phyloP scores from a whole-genome alignment of 208 protist species.

The Wallacemonas rigidus region DNA sequence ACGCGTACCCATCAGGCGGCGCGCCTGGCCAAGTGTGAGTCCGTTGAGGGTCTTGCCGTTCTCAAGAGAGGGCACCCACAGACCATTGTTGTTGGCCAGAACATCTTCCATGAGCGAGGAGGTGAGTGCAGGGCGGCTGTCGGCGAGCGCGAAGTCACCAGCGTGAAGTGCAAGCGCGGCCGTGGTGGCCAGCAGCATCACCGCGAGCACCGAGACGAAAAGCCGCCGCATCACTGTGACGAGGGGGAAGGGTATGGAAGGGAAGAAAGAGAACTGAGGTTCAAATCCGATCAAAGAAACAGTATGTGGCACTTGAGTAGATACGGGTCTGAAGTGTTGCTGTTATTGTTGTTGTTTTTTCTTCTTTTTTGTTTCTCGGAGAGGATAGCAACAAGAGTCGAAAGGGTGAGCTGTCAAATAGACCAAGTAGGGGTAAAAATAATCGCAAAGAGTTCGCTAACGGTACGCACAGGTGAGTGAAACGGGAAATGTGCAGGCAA shows the following conservation, averaged over 20 bases:
- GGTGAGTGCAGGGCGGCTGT: slow-evolving; percentile 10
- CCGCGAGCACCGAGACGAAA: slow-evolving; percentile 25
- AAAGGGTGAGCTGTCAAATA: no score
- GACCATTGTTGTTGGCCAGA: slow-evolving; percentile 36
- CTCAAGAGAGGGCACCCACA: slow-evolving; percentile 53
- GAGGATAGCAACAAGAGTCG: no score
- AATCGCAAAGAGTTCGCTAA: no score
- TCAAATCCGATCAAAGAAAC: slow-evolving; percentile 3
- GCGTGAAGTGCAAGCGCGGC: slow-evolving; percentile 26
- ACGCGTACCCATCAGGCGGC: slow-evolving; percentile 49
- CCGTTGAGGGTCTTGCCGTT: slow-evolving; percentile 43
- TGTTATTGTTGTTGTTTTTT: background rate
- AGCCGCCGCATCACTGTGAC: slow-evolving; percentile 26
- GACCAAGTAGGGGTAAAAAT: no score
- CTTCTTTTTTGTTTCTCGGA: background rate
- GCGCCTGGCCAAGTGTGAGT: slow-evolving; percentile 40
- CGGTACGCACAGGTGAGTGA: no score
- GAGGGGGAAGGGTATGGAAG: slow-evolving; percentile 17
- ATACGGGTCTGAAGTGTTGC: background rate
- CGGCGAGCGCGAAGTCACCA: background rate
- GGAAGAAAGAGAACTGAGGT: slow-evolving; percentile 19
- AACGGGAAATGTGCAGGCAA: no score
- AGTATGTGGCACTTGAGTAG: background rate
- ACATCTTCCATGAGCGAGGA: slow-evolving; percentile 10
- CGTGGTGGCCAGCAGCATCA: slow-evolving; percentile 29